A percentile compares a stretch with the other conserved stretches of the same genome.
phyloP scores from a whole-genome alignment of 495 filamentous ascomycete genomes.

The Daldinia grandis region DNA sequence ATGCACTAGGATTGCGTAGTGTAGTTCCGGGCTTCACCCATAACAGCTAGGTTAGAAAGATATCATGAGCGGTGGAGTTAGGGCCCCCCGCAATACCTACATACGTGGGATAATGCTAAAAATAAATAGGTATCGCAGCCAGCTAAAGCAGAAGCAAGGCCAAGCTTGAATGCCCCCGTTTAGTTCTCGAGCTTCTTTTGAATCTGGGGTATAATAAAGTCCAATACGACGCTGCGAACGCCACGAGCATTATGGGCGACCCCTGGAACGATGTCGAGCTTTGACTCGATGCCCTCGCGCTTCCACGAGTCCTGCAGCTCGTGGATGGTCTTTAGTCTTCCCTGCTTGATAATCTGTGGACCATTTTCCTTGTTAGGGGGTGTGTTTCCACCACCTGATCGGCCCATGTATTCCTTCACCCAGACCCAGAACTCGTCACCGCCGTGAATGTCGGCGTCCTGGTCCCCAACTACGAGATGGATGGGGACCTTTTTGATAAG shows the following conservation, averaged over 20 bases:
- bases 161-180: neutral
- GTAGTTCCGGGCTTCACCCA: neutral
- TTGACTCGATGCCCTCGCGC: constrained; percentile 27
- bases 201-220: constrained; percentile 27
- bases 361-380: neutral
- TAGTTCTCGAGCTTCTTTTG: neutral
- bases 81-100: neutral
- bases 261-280: constrained; percentile 31
- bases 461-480: constrained; percentile 38
- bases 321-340: constrained; percentile 26
- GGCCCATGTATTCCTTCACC: constrained; percentile 22
- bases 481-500: constrained; percentile 36
- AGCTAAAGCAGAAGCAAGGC: neutral
- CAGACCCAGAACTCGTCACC: constrained; percentile 41
- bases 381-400: neutral
- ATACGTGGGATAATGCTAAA: neutral
- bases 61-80: neutral
- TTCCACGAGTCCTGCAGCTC: constrained; percentile 25
- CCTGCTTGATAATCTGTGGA: constrained; percentile 11
- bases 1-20: neutral
- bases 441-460: constrained; percentile 32
- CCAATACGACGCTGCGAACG: constrained; percentile 27
- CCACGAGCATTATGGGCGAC: constrained; percentile 28
- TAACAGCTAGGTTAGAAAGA: neutral
- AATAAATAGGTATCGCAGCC: neutral